Evolutionary conservation across 371 early-diverging fungal genomes (phyloP), one percentile per base, ranked within the genome.

Genomic region (Lichtheimia corymbifera): DNA sequence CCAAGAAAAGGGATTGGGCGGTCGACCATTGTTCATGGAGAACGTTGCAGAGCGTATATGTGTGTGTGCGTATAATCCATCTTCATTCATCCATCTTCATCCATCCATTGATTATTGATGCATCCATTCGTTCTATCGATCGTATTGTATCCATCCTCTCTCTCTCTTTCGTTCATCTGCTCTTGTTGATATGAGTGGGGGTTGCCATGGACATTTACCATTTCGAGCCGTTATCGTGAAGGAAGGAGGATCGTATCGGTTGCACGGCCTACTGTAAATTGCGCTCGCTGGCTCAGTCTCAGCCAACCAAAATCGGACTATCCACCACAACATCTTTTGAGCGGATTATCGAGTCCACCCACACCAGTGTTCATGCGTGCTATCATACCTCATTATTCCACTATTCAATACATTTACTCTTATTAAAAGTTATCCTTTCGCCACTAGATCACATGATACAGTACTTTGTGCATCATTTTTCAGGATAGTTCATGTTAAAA

Each of bases 121-220:
- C 62, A 50, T 65, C 53, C 70, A 67, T 62, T 49, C 70, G 71
- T 68, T 58, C 1, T 69, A 68, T 69, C 65, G 63, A 72, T 65
- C 60, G 55, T 44, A 41, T 35, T 1, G 4, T 41, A 30, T 61
- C 58, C 44, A 1, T 22, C 11, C 14, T 47, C 47, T 47, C 22
- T 47, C 22, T 22, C 18, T 45, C 45, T 47, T 11, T 47, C n/a
- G 47, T 18, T 47, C 47, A 47, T 47, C 18, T 18, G n/a, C 7
- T 22, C 22, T 47, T 47, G 47, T 17, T 18, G n/a, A 13, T 47
- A 47, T 35, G 35, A 35, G 35, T 35, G 7, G 35, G 35, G 35
- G 35, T 35, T 35, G 35, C 9, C 35, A 35, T 35, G 6, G 35
- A 35, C 35, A 47, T 18, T 47, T 47, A 47, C 47, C 47, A 47